phyloP scores from a whole-genome alignment of 2,329 filamentous ascomycete genomes.

The Plenodomus lindquistii region DNA sequence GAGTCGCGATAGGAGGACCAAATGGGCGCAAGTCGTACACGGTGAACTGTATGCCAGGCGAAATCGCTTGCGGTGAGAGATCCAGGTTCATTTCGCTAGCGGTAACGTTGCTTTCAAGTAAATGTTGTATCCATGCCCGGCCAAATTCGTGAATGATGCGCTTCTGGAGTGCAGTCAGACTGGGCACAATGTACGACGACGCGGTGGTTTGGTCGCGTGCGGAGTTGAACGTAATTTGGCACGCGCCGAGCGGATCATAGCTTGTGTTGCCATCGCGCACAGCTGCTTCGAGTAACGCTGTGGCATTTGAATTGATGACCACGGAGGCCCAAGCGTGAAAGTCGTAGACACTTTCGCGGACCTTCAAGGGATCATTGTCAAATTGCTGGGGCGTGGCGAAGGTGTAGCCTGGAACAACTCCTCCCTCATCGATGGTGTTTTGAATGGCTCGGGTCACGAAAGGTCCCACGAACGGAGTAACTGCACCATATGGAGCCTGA shows the following conservation, averaged over 20 bases:
- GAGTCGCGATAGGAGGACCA: slow-evolving; percentile 57
- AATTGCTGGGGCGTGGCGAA: slow-evolving; percentile 56
- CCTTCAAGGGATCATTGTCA: slow-evolving; percentile 58
- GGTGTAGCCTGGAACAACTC: slow-evolving; percentile 54
- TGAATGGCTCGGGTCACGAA: slow-evolving; percentile 53
- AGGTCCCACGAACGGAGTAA: slow-evolving; percentile 59
- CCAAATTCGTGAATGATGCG: slow-evolving; percentile 55
- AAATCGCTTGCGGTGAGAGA: slow-evolving; percentile 56
- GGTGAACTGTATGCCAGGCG: slow-evolving; percentile 60
- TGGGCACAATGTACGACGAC: slow-evolving; percentile 57
- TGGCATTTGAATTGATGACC: slow-evolving; percentile 66
- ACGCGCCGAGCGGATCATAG: slow-evolving; percentile 64
- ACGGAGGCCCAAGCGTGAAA: slow-evolving; percentile 63
- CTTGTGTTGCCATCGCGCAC: slow-evolving; percentile 57
- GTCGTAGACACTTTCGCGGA: slow-evolving; percentile 63
- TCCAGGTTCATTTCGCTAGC: slow-evolving; percentile 47
- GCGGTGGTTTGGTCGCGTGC: slow-evolving; percentile 61
- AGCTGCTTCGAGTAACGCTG: slow-evolving; percentile 58
- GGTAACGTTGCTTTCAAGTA: slow-evolving; percentile 20
- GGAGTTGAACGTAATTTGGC: slow-evolving; percentile 61
- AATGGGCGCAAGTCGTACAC: slow-evolving; percentile 64
- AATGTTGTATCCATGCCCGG: slow-evolving; percentile 45
- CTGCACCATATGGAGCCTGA: slow-evolving; percentile 51
- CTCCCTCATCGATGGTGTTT: slow-evolving; percentile 41
- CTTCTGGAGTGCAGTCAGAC: slow-evolving; percentile 52